Conservation (phyloP, 225 moss, liverwort and hornwort genomes). For the Lunularia cruciata region DNA sequence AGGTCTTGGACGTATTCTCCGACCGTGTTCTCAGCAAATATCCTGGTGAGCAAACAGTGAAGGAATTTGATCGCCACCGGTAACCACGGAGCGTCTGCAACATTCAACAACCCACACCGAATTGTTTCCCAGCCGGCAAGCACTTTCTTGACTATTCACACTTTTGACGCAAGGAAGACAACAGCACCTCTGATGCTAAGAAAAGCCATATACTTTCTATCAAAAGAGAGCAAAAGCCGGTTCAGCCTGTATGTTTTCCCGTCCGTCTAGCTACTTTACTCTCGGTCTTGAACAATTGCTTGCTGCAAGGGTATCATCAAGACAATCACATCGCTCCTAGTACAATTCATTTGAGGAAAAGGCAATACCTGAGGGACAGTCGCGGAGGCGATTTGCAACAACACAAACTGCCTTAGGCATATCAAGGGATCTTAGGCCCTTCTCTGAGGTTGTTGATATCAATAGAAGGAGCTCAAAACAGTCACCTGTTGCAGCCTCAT, state of each 20-base stretch:
- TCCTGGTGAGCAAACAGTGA: slow-evolving; percentile 54
- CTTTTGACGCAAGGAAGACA: no score
- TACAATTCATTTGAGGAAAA: background rate
- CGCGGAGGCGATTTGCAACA: slow-evolving; percentile 55
- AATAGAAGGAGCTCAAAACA: slow-evolving; percentile 84
- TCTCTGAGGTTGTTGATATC: slow-evolving; percentile 69
- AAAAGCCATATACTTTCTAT: no score
- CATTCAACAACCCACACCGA: slow-evolving; percentile 16
- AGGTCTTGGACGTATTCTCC: slow-evolving; percentile 63
- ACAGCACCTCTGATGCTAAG: no score
- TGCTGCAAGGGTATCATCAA: slow-evolving; percentile 1
- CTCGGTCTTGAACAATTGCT: no score
- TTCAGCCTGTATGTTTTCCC: no score
- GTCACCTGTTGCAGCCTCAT: slow-evolving; percentile 72
- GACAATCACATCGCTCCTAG: no score
- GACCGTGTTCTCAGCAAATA: slow-evolving; percentile 53
- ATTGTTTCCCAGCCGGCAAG: background rate
- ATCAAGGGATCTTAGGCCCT: slow-evolving; percentile 54
- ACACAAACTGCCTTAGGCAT: slow-evolving; percentile 44
- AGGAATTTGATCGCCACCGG: slow-evolving; percentile 74
- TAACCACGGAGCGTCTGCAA: slow-evolving; percentile 70
- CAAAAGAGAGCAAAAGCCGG: no score
- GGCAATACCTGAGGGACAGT: slow-evolving; percentile 57
- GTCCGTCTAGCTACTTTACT: no score
- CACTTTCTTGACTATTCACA: no score